A percentile compares a stretch with the other conserved stretches of the same genome.
Evolutionary conservation across 306 rosid genomes (phyloP).

Genomic region (Oxytropis ochrocephala): DNA sequence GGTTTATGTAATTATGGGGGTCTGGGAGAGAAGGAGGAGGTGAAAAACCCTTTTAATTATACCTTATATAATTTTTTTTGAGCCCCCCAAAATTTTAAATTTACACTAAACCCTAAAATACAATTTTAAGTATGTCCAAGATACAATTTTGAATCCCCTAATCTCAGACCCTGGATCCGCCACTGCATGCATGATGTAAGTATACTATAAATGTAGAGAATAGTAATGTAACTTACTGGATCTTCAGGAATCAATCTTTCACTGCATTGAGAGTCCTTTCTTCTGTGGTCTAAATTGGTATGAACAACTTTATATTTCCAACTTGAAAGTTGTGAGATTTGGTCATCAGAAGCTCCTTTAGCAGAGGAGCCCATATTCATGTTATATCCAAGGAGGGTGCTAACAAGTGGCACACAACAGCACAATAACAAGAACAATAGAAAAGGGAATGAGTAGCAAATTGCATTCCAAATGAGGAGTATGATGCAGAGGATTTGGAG

Average conservation of each 20-base stretch:
- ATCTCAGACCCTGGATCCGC: too few relatives aligned
- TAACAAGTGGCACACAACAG: constrained; percentile 72
- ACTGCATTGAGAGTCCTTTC: constrained; percentile 21
- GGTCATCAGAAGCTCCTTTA: constrained; percentile 77
- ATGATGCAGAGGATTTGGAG: constrained; percentile 62
- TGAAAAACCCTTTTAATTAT: too few relatives aligned
- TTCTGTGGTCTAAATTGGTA: constrained; percentile 21
- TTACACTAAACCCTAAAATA: too few relatives aligned
- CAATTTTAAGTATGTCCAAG: too few relatives aligned
- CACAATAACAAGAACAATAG: constrained; percentile 69
- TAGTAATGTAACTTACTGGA: constrained; percentile 49
- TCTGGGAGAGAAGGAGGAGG: too few relatives aligned
- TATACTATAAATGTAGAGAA: background rate
- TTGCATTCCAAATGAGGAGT: constrained; percentile 82
- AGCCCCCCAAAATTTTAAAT: too few relatives aligned
- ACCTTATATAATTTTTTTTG: too few relatives aligned
- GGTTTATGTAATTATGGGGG: too few relatives aligned
- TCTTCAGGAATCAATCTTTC: constrained; percentile 42
- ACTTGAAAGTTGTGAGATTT: constrained; percentile 59
- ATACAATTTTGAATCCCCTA: too few relatives aligned
- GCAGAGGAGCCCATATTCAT: constrained; percentile 66
- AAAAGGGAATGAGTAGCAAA: constrained; percentile 88
- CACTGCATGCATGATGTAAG: too few relatives aligned
- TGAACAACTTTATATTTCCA: constrained; percentile 50
- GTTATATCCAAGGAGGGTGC: constrained; percentile 69